Conservation (phyloP, 306 rosid species). For the Sophora flavescens region DNA sequence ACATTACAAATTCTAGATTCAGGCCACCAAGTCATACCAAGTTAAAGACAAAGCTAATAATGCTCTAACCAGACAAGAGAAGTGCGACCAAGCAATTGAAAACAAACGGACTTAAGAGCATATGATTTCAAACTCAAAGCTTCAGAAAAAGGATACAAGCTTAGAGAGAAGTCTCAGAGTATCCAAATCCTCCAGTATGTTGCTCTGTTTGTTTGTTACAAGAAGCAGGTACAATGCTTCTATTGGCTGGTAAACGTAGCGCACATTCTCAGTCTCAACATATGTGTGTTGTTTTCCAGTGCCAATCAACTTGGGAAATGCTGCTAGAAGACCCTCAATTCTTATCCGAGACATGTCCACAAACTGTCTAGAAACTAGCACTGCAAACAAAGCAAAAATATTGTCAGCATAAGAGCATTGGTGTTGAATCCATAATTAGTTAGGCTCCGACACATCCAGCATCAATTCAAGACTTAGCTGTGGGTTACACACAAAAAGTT, state of each 20-base stretch:
- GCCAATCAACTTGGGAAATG: conserved; percentile 96
- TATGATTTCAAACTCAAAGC: conserved; percentile 34
- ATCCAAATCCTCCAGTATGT: conserved; percentile 94
- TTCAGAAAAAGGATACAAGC: conserved; percentile 80
- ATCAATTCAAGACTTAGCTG: not conserved
- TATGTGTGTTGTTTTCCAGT: conserved; percentile 96
- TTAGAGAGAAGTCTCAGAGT: conserved; percentile 92
- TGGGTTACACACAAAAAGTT: not conserved
- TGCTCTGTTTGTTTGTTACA: conserved; percentile 96
- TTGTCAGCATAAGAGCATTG: conserved; percentile 16
- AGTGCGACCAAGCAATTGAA: conserved; percentile 31
- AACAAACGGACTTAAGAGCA: conserved; percentile 15
- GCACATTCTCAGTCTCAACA: conserved; percentile 95
- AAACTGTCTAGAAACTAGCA: conserved; percentile 92
- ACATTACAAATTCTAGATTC: conserved; percentile 18
- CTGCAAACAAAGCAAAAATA: conserved; percentile 53
- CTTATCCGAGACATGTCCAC: conserved; percentile 94
- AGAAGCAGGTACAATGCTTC: conserved; percentile 92
- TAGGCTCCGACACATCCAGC: conserved; percentile 17
- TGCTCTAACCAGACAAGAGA: conserved; percentile 9
- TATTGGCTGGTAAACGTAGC: conserved; percentile 97
- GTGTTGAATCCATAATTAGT: conserved; percentile 13
- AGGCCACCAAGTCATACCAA: not conserved
- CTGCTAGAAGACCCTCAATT: conserved; percentile 97
- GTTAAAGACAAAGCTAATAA: conserved; percentile 38